phyloP scores from a whole-genome alignment of 2,329 filamentous ascomycete genomes.

The Monilinia polystroma region DNA sequence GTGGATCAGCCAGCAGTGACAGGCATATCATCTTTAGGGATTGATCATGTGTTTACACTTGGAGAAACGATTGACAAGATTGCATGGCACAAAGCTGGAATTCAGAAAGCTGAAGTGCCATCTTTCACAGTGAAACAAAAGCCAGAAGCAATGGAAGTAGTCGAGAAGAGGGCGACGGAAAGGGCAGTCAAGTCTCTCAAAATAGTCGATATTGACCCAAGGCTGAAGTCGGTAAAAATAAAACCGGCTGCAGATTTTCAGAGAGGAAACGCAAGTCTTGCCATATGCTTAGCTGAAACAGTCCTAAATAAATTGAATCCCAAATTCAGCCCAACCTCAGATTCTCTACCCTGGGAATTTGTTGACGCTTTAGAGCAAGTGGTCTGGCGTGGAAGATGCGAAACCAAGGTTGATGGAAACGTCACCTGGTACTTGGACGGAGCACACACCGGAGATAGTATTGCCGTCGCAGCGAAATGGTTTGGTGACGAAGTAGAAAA shows the following conservation, averaged over 20 bases:
- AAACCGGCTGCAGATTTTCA: constrained; percentile 57
- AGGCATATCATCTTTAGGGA: constrained; percentile 64
- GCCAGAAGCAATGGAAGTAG: constrained; percentile 46
- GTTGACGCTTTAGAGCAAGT: constrained; percentile 71
- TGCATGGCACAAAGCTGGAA: constrained; percentile 73
- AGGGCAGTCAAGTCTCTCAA: constrained; percentile 48
- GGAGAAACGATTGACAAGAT: constrained; percentile 64
- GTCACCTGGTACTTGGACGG: constrained; percentile 89
- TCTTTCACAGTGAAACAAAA: constrained; percentile 59
- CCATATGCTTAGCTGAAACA: constrained; percentile 52
- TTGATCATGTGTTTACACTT: constrained; percentile 65
- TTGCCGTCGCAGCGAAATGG: constrained; percentile 79
- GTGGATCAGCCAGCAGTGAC: constrained; percentile 57
- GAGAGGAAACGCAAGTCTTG: constrained; percentile 55
- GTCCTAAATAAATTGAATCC: constrained; percentile 48
- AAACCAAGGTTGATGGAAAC: constrained; percentile 54
- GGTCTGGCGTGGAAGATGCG: constrained; percentile 77
- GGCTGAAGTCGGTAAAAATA: constrained; percentile 48
- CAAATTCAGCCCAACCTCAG: constrained; percentile 31
- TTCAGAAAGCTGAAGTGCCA: constrained; percentile 60
- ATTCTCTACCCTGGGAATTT: constrained; percentile 56
- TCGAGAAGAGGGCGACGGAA: constrained; percentile 53
- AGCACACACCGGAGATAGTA: constrained; percentile 88
- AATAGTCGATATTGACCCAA: constrained; percentile 48
- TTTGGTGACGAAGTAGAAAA: constrained; percentile 57